These are phyloP conservation scores for Hylodesmum podocarpum DNA, from an alignment of 306 rosid species.

Conservation along the genomic window DNA sequence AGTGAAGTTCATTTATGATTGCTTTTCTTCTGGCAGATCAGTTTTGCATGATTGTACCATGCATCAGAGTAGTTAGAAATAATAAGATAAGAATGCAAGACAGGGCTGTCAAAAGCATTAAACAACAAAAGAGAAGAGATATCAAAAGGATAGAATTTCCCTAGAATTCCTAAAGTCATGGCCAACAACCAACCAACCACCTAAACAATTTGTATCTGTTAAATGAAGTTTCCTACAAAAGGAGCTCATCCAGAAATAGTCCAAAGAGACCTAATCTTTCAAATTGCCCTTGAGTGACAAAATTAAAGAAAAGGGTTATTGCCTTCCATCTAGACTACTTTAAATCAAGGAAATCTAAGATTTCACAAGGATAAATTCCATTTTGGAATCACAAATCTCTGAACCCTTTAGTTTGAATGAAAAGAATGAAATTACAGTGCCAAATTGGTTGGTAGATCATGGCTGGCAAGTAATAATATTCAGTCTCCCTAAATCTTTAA, in stretches of 20 bases:
- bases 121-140: slow-evolving; percentile 16
- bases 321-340: neutral
- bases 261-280: slow-evolving; percentile 19
- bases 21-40: slow-evolving; percentile 2
- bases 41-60: neutral
- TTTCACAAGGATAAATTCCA: neutral
- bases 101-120: slow-evolving; percentile 1
- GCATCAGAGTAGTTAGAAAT: slow-evolving; percentile 14
- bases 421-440: neutral
- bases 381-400: neutral
- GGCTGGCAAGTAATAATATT: neutral
- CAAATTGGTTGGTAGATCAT: neutral
- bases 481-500: neutral
- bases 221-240: neutral
- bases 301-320: neutral
- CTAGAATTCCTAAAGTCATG: neutral
- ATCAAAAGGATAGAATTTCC: neutral
- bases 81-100: neutral
- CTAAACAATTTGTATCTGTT: slow-evolving; percentile 2
- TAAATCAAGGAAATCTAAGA: slow-evolving; percentile 17
- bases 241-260: neutral
- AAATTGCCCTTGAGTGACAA: neutral
- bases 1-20: slow-evolving; percentile 3
- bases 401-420: neutral
- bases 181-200: slow-evolving; percentile 16